phyloP scores from a whole-genome alignment of 2,329 filamentous ascomycete genomes.

The Calonectria multiphialidica region DNA sequence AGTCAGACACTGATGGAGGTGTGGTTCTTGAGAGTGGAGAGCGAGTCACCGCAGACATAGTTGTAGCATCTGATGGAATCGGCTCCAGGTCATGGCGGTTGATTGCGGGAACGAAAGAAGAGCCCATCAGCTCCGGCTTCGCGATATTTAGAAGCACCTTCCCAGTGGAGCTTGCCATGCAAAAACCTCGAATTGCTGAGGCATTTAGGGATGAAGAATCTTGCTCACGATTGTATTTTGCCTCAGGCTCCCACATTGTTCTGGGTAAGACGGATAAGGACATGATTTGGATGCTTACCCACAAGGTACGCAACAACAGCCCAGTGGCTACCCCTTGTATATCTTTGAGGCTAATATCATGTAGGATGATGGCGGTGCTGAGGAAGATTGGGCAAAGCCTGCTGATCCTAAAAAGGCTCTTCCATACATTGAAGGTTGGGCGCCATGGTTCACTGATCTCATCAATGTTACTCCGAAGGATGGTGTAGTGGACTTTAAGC shows the following conservation, averaged over 20 bases:
- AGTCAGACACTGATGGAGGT: not conserved
- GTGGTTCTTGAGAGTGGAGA: not conserved
- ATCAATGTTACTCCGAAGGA: not conserved
- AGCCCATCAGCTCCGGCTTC: not conserved
- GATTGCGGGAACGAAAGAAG: not conserved
- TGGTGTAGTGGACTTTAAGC: not conserved
- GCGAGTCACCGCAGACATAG: not conserved
- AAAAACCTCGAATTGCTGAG: not conserved
- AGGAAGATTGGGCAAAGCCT: not conserved
- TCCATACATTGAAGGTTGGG: not conserved
- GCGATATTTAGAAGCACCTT: not conserved
- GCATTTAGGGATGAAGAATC: not conserved
- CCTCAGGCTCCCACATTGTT: not conserved
- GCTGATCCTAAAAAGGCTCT: not conserved
- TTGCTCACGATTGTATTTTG: not conserved
- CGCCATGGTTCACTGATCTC: not conserved
- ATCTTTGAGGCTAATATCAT: not conserved
- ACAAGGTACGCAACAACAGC: not conserved
- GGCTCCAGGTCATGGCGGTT: not conserved
- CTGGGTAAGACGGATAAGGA: not conserved
- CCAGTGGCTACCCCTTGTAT: not conserved
- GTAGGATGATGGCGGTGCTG: not conserved
- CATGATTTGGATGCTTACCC: not conserved
- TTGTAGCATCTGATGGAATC: not conserved
- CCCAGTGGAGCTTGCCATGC: not conserved